Percentiles rank a stretch among this genome's conserved stretches.
phyloP scores from a whole-genome alignment of 306 rosid species.

The Cicer bijugum region DNA sequence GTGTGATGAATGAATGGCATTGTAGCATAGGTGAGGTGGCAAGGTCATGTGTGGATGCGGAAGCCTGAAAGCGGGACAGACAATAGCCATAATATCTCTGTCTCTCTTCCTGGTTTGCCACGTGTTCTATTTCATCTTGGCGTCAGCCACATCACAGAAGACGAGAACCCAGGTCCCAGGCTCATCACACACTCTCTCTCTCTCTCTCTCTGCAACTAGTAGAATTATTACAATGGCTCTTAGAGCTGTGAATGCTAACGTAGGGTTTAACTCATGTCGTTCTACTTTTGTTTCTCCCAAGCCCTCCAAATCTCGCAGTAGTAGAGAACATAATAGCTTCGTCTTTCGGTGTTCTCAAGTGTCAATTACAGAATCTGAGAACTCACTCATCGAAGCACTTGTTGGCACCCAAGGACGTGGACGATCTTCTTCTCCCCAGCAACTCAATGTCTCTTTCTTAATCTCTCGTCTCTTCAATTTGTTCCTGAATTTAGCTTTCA shows the following conservation, averaged over 20 bases:
- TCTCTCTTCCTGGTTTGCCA: slow-evolving; percentile 23
- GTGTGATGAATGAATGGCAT: slow-evolving; percentile 9
- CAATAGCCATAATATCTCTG: not conserved
- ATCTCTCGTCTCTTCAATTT: not conserved
- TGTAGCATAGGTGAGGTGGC: not conserved
- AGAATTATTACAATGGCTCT: slow-evolving; percentile 43
- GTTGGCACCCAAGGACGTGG: slow-evolving; percentile 94
- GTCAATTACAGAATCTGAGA: slow-evolving; percentile 64
- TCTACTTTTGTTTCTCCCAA: slow-evolving; percentile 38
- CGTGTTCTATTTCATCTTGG: slow-evolving; percentile 39
- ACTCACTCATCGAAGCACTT: slow-evolving; percentile 73
- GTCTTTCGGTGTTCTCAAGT: slow-evolving; percentile 47
- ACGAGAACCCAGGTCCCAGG: not conserved
- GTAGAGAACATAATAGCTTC: not conserved
- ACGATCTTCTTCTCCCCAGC: slow-evolving; percentile 81
- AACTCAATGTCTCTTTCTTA: slow-evolving; percentile 55
- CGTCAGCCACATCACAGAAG: slow-evolving; percentile 43
- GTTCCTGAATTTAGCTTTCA: not conserved
- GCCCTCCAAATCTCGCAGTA: slow-evolving; percentile 36
- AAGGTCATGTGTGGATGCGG: not conserved
- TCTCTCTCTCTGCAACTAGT: not conserved
- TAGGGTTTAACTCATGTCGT: slow-evolving; percentile 35
- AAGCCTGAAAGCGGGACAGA: not conserved
- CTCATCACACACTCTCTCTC: no score
- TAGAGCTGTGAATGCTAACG: slow-evolving; percentile 27